Evolutionary conservation across 345 rosid genomes (phyloP).

Genomic region (Brassica napus): Da-Ae NC_063440.1:12123501-12124000

Average conservation of each 20-base stretch:
- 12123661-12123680: conserved; percentile 75
- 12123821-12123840: too few species aligned
- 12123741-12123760: neutral
- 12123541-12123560: conserved; percentile 55
- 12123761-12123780: too few species aligned
- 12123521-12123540: conserved; percentile 60
- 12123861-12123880: too few species aligned
- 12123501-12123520: conserved; percentile 75
- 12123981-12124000: too few species aligned
- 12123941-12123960: too few species aligned
- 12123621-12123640: conserved; percentile 49
- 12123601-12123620: conserved; percentile 57
- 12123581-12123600: conserved; percentile 57
- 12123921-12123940: too few species aligned
- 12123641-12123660: conserved; percentile 58
- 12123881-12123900: too few species aligned
- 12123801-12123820: too few species aligned
- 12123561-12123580: conserved; percentile 61
- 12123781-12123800: too few species aligned
- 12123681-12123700: conserved; percentile 78
- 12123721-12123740: conserved; percentile 34
- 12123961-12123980: too few species aligned
- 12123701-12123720: conserved; percentile 56
- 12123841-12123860: too few species aligned
- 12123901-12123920: too few species aligned